Percentiles rank a stretch among this genome's conserved stretches.
Conservation (phyloP, 305 asterid genomes). For the Fraxinus latifolia region DNA sequence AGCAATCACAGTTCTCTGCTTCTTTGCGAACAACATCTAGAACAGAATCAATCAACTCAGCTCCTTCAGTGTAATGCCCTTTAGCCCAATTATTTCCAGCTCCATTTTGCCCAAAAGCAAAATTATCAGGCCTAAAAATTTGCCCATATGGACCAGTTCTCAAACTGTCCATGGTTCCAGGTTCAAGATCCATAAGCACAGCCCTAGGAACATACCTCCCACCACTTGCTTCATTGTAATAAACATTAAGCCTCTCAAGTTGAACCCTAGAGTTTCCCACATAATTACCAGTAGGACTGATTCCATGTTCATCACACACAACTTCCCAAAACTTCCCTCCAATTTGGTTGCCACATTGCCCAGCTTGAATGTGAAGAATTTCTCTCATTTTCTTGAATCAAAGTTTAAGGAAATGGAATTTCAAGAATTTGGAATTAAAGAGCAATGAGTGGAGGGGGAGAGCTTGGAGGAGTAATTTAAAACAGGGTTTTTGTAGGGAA, state of each 20-base stretch:
- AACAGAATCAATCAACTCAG: conserved; percentile 57
- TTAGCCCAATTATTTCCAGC: conserved; percentile 68
- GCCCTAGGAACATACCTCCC: conserved; percentile 66
- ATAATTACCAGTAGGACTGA: conserved; percentile 46
- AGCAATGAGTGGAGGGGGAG: neutral
- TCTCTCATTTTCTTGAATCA: conserved; percentile 47
- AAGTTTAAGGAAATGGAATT: neutral
- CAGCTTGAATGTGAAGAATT: conserved; percentile 71
- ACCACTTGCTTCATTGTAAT: conserved; percentile 64
- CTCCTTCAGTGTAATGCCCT: conserved; percentile 66
- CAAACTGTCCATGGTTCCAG: conserved; percentile 64
- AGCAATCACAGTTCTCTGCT: conserved; percentile 64
- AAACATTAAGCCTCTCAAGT: conserved; percentile 59
- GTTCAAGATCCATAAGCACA: conserved; percentile 61
- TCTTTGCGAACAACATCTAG: conserved; percentile 67
- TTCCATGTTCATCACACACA: conserved; percentile 69
- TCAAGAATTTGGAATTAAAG: neutral
- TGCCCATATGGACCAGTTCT: conserved; percentile 54
- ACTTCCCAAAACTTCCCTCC: conserved; percentile 79
- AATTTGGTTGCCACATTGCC: conserved; percentile 76
- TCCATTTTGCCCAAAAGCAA: conserved; percentile 56
- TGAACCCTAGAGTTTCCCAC: conserved; percentile 40
- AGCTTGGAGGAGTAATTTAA: neutral
- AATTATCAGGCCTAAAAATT: conserved; percentile 57
- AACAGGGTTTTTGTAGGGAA: conserved; percentile 35